Percentiles rank a stretch among this genome's conserved stretches.
Conservation (phyloP, 805 yeast genomes). For the Candida alai region DNA sequence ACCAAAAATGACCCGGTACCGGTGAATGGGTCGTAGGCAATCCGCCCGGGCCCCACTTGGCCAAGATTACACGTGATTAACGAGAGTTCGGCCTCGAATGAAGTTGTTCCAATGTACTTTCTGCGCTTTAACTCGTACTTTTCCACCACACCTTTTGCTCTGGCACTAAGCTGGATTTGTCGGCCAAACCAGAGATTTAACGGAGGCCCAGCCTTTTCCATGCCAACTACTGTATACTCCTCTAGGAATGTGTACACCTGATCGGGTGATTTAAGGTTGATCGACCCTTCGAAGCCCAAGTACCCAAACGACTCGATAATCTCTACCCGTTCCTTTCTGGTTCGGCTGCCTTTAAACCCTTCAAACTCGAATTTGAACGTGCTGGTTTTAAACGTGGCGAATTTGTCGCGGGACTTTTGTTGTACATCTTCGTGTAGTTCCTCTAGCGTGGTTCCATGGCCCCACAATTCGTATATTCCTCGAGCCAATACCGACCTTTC, state of each 20-base stretch:
- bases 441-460: slow-evolving; percentile 54
- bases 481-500: slow-evolving; percentile 65
- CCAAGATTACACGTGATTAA: slow-evolving; percentile 85
- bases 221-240: slow-evolving; percentile 53
- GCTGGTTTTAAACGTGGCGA: slow-evolving; percentile 35
- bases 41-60: slow-evolving; percentile 58
- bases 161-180: slow-evolving; percentile 56
- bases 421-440: slow-evolving; percentile 54
- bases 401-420: slow-evolving; percentile 25
- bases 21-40: slow-evolving; percentile 90
- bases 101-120: slow-evolving; percentile 90
- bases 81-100: slow-evolving; percentile 92
- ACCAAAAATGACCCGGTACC: slow-evolving; percentile 95
- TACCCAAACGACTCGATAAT: slow-evolving; percentile 71
- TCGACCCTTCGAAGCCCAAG: slow-evolving; percentile 71
- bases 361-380: slow-evolving; percentile 81
- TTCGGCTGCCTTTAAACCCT: slow-evolving; percentile 68
- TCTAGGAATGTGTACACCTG: slow-evolving; percentile 70
- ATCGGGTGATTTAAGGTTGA: slow-evolving; percentile 74
- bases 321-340: slow-evolving; percentile 40
- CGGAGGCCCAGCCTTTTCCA: slow-evolving; percentile 48
- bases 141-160: slow-evolving; percentile 65
- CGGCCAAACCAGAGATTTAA: slow-evolving; percentile 70
- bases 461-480: slow-evolving; percentile 85
- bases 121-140: slow-evolving; percentile 77